Conservation (phyloP, 2,329 filamentous ascomycete species). For the Orbilia oligospora region DNA sequence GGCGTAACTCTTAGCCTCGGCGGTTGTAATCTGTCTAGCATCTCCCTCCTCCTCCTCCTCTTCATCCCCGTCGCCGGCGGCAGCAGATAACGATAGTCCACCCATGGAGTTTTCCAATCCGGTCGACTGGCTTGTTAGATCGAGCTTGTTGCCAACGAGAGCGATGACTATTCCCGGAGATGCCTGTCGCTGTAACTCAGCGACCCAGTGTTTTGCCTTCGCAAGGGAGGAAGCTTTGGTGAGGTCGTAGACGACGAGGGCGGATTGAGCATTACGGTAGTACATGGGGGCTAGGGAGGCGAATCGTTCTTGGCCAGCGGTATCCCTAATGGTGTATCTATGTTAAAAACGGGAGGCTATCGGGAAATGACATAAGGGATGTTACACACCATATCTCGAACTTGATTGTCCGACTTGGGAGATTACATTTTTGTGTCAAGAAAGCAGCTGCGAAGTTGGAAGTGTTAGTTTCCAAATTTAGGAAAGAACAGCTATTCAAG, state of each 20-base stretch:
- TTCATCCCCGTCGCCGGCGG: constrained; percentile 69
- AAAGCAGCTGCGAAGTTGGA: constrained; percentile 81
- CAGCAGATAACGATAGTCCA: constrained; percentile 70
- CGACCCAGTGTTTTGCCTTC: constrained; percentile 99
- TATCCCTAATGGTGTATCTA: constrained; percentile 74
- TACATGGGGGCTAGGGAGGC: constrained; percentile 98
- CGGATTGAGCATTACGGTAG: constrained; percentile 98
- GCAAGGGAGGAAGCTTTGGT: constrained; percentile 95
- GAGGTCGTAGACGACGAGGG: constrained; percentile 97
- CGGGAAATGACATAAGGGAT: background rate
- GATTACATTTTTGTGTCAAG: constrained; percentile 97
- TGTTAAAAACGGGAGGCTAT: background rate
- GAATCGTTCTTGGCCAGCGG: constrained; percentile 96
- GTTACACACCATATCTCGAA: constrained; percentile 82
- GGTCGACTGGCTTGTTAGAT: constrained; percentile 77
- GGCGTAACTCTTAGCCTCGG: constrained; percentile 91
- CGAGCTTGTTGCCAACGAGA: constrained; percentile 95
- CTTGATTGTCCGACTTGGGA: constrained; percentile 91
- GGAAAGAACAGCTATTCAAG: background rate
- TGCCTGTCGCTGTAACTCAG: constrained; percentile 95
- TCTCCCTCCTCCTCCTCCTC: constrained; percentile 72
- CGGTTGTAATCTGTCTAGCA: constrained; percentile 83
- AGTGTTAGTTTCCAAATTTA: constrained; percentile 57
- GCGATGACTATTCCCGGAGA: constrained; percentile 97
- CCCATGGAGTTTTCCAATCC: constrained; percentile 68